These are phyloP conservation scores for Alternaria sp. DNA, from an alignment of 2,329 filamentous ascomycete species.

Conservation along the genomic window DNA sequence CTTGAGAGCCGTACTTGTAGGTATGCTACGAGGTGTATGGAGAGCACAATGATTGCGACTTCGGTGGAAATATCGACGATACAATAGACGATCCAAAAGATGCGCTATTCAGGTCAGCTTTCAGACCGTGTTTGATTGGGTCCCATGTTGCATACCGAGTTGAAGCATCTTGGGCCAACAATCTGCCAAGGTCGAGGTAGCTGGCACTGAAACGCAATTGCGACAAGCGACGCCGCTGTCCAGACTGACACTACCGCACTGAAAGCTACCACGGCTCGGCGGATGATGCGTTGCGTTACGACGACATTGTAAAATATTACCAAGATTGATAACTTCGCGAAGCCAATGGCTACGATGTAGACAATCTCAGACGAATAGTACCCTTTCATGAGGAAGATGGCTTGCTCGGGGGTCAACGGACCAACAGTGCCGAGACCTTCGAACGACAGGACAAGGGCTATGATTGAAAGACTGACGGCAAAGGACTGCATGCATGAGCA, in stretches of 20 bases:
- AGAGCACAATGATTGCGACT: constrained; percentile 38
- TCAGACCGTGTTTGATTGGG: neutral
- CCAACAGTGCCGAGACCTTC: constrained; percentile 29
- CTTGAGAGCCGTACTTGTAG: constrained; percentile 28
- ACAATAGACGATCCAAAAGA: constrained; percentile 45
- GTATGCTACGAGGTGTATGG: constrained; percentile 38
- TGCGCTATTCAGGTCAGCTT: constrained; percentile 30
- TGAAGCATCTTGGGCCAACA: constrained; percentile 34
- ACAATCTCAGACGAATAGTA: constrained; percentile 44
- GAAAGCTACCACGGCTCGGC: constrained; percentile 25
- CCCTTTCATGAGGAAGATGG: constrained; percentile 35
- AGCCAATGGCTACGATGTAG: constrained; percentile 37
- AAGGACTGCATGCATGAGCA: constrained; percentile 29
- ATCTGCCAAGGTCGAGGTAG: constrained; percentile 41
- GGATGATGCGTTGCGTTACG: constrained; percentile 23
- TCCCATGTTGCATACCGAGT: constrained; percentile 27
- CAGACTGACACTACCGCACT: constrained; percentile 34
- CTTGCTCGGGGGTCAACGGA: constrained; percentile 23
- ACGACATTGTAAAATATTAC: constrained; percentile 36
- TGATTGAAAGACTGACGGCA: constrained; percentile 35
- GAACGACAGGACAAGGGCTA: constrained; percentile 30
- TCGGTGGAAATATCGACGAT: constrained; percentile 42
- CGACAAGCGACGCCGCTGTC: constrained; percentile 33
- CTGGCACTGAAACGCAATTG: constrained; percentile 38
- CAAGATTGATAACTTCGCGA: constrained; percentile 40